Base-by-base conservation (phyloP, 2,329 filamentous ascomycete species). In the Incumbomyces lentus region DNA sequence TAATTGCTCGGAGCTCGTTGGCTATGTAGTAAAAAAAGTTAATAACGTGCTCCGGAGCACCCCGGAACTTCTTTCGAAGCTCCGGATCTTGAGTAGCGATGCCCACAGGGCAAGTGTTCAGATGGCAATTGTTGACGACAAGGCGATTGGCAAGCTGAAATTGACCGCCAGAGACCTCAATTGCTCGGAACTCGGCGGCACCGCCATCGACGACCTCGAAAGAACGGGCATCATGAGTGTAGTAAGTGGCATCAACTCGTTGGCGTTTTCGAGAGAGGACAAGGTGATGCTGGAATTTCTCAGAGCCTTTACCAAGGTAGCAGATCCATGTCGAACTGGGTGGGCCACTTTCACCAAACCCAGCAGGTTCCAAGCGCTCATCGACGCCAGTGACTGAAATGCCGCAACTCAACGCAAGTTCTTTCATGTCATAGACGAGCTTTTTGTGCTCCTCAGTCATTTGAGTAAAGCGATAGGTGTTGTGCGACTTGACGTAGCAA, bases 11-110 rank as follows among this genome's bases (percentile, higher is more conserved):
- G 49, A 96, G 79, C 71, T 96, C 90, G 62, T 96, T 96, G 57
- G 90, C 85, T 44, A 96, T 76, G 61, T 95, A 96, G 72, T 95
- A 96, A 71, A 95, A 95, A 74, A 95, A 95, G 75, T 95, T 96
- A 68, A 96, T 95, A 48, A 95, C 89, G 58, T 95, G 87, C 69
- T 96, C 90, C 10, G 90, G 89, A 1, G 86, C 89, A 52, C 90
- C 90, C 56, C 81, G 74, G 67, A 96, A 95, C 70, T 95, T 96
- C 75, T 89, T 85, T 50, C 90, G 80, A 2, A 96, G 76, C 62
- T 90, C 84, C n/a, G 88, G 88, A 59, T 95, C 89, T 62, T 96
- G 90, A 1, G 89, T 95, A 2, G 90, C 90, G 50, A 96, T 95
- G 65, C 90, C 90, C 10, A 95, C 89, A 8, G 89, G 88, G 69